Percentiles rank a stretch among this genome's conserved stretches.
These are phyloP conservation scores for Cladorrhinum sp. DNA, from an alignment of 2,329 filamentous ascomycete genomes.

Conservation along the genomic window DNA sequence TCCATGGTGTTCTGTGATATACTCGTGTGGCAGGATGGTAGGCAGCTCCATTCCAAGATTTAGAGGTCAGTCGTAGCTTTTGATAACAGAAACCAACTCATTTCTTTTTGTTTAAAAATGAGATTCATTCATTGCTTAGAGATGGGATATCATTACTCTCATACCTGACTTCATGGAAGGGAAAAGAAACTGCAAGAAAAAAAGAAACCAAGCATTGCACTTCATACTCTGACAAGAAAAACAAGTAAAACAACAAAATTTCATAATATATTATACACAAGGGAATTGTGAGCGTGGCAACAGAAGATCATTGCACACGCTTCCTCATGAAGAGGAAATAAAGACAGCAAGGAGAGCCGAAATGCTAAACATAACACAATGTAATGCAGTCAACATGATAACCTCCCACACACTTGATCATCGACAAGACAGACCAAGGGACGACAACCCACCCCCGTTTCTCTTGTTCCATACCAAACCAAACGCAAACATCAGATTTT, in stretches of 20 bases:
- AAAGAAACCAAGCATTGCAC: not conserved
- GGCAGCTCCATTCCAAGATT: too few relatives aligned
- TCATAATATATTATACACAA: not conserved
- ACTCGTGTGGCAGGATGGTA: too few relatives aligned
- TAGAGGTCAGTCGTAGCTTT: too few relatives aligned
- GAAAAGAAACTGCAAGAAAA: too few relatives aligned
- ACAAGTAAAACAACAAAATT: not conserved
- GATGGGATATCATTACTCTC: too few relatives aligned
- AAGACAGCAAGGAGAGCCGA: not conserved
- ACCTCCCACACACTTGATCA: not conserved
- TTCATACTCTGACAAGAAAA: not conserved
- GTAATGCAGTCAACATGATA: not conserved
- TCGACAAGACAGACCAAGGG: not conserved
- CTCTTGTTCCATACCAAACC: not conserved
- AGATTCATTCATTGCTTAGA: too few relatives aligned
- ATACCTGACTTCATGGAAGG: too few relatives aligned
- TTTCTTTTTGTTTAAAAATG: too few relatives aligned
- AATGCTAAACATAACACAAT: not conserved
- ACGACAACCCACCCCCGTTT: not conserved
- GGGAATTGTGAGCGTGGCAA: not conserved
- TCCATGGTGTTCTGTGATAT: too few relatives aligned
- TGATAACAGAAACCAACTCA: too few relatives aligned
- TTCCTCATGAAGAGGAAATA: not conserved
- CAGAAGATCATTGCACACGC: not conserved
- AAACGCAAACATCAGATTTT: not conserved